phyloP scores from a whole-genome alignment of 768 basidiomycete species.

The Hortiboletus flavorubellus region DNA sequence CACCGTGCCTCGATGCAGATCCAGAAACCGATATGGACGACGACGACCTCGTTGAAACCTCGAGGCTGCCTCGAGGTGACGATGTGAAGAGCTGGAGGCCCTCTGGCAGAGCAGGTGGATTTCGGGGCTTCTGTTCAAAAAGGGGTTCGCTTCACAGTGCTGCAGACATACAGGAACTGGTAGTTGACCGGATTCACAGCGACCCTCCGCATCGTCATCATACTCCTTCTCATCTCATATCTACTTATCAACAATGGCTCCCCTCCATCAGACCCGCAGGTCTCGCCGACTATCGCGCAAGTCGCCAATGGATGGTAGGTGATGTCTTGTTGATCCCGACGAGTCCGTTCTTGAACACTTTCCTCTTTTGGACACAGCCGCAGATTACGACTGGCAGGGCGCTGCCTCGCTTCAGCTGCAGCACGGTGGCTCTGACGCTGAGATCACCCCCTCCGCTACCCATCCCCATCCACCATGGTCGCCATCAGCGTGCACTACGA shows the following conservation, averaged over 20 bases:
- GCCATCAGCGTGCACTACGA: constrained; percentile 15
- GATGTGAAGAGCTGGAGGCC: constrained; percentile 31
- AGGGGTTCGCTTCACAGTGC: constrained; percentile 14
- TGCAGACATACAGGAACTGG: constrained; percentile 11
- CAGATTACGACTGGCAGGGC: constrained; percentile 28
- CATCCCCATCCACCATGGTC: constrained; percentile 13
- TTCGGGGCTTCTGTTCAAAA: constrained; percentile 31
- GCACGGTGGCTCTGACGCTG: constrained; percentile 18
- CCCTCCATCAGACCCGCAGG: constrained; percentile 34
- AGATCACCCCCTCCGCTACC: neutral
- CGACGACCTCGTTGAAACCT: constrained; percentile 26
- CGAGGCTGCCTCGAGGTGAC: constrained; percentile 41
- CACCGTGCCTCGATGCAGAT: constrained; percentile 27
- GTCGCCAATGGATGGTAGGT: constrained; percentile 34
- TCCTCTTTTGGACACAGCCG: constrained; percentile 33
- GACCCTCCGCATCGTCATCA: constrained; percentile 1
- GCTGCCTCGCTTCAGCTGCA: constrained; percentile 21
- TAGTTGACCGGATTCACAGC: neutral
- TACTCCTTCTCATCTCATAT: neutral
- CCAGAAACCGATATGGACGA: constrained; percentile 24
- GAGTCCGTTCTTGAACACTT: constrained; percentile 33
- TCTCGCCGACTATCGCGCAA: constrained; percentile 45
- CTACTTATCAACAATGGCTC: constrained; percentile 27
- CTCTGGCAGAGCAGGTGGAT: constrained; percentile 15
- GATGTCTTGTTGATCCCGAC: constrained; percentile 14